Conservation (phyloP, 2,329 filamentous ascomycete species). For the Aspergillus persii region DNA sequence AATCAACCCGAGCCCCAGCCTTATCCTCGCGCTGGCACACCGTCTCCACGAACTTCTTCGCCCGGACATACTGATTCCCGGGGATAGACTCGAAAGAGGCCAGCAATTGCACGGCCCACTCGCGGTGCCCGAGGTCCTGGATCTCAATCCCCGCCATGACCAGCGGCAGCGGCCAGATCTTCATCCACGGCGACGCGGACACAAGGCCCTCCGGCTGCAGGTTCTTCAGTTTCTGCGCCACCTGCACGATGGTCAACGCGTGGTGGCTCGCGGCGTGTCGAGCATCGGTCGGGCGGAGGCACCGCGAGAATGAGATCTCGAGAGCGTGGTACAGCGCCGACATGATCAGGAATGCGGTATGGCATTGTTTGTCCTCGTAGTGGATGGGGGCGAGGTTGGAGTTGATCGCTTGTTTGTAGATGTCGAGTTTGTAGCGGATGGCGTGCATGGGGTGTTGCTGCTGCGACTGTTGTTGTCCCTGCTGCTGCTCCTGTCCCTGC, state of each 20-base stretch:
- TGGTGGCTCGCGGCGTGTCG: background rate
- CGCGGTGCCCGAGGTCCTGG: background rate
- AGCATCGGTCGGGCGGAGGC: background rate
- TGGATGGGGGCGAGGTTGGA: background rate
- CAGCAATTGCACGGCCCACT: background rate
- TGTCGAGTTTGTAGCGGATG: background rate
- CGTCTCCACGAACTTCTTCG: background rate
- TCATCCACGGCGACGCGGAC: background rate
- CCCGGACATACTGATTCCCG: background rate
- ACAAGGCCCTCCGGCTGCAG: background rate
- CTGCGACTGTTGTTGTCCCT: too few relatives aligned
- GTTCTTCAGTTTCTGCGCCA: background rate
- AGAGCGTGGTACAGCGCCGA: background rate
- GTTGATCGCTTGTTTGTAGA: background rate
- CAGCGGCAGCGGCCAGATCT: background rate
- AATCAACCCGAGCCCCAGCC: background rate
- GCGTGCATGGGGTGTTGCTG: background rate
- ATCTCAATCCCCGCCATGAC: background rate
- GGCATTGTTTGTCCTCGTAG: background rate
- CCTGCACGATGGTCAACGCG: background rate
- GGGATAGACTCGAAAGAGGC: background rate
- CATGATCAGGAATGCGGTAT: background rate
- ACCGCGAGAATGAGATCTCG: background rate
- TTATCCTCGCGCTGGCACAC: background rate
- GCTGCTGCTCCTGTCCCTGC: too few relatives aligned